Percentiles rank a stretch among this genome's conserved stretches.
These are phyloP conservation scores for Nidularia sp. DNA, from an alignment of 768 basidiomycete genomes.

Conservation along the genomic window DNA sequence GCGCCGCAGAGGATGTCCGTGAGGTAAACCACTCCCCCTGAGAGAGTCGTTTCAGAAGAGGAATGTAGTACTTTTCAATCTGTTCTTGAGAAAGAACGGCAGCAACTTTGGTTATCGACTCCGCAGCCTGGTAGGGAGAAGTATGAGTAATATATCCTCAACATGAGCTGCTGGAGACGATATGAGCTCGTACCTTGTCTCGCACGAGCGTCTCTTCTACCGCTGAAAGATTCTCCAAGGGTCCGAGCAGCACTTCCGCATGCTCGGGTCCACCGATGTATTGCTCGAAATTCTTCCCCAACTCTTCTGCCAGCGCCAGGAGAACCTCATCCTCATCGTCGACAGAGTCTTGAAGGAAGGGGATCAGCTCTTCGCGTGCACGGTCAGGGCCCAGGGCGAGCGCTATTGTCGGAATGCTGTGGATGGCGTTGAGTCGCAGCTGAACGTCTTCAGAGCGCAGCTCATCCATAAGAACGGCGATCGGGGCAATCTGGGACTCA, in stretches of 20 bases:
- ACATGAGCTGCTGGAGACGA: not conserved
- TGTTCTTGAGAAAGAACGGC: slow-evolving; percentile 70
- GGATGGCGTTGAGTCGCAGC: slow-evolving; percentile 92
- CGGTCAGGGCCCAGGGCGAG: slow-evolving; percentile 94
- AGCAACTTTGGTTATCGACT: slow-evolving; percentile 91
- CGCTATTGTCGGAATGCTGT: slow-evolving; percentile 96
- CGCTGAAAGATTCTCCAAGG: slow-evolving; percentile 91
- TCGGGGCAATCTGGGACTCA: slow-evolving; percentile 72
- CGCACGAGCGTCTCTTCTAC: slow-evolving; percentile 98
- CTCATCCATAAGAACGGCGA: slow-evolving; percentile 97
- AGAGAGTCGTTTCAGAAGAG: slow-evolving; percentile 83
- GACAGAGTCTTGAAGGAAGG: slow-evolving; percentile 97
- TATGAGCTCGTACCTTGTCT: slow-evolving; percentile 69
- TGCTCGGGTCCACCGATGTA: slow-evolving; percentile 88
- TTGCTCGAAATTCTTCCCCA: slow-evolving; percentile 89
- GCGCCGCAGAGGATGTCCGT: slow-evolving; percentile 89
- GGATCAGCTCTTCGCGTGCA: slow-evolving; percentile 90
- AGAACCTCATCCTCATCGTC: slow-evolving; percentile 99
- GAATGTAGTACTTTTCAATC: slow-evolving; percentile 88
- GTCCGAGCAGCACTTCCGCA: slow-evolving; percentile 86
- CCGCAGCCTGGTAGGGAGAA: slow-evolving; percentile 66
- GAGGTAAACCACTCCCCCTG: slow-evolving; percentile 99
- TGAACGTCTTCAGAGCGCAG: slow-evolving; percentile 97
- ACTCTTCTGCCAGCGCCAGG: slow-evolving; percentile 90
- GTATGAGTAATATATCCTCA: slow-evolving; percentile 4